Percentiles rank a stretch among this genome's conserved stretches.
Evolutionary conservation across 1,139 yeast genomes (phyloP).

Genomic region (Waltiozyma sp.): DNA sequence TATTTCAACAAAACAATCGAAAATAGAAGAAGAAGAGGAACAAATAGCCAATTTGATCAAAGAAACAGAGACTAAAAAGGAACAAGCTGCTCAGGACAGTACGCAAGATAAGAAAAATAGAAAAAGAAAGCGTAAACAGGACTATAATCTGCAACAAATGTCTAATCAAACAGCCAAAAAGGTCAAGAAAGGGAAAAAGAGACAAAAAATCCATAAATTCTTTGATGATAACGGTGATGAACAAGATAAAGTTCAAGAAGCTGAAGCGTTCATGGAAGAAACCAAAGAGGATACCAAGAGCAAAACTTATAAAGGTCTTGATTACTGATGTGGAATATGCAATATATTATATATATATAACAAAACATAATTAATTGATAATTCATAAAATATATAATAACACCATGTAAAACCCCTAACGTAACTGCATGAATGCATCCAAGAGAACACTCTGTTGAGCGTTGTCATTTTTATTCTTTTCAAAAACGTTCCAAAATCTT

Average conservation of each 20-base stretch:
- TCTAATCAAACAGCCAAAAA: background rate
- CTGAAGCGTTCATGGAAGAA: background rate
- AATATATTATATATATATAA: too few relatives aligned
- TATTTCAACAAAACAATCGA: too few relatives aligned
- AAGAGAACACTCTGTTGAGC: slow-evolving; percentile 52
- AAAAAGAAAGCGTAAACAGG: background rate
- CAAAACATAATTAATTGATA: too few relatives aligned
- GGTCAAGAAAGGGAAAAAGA: background rate
- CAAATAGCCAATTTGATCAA: background rate
- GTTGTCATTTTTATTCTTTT: slow-evolving; percentile 50
- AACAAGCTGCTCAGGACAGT: background rate
- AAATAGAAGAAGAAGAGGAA: too few relatives aligned
- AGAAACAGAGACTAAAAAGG: background rate
- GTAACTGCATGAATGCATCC: slow-evolving; percentile 70
- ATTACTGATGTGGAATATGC: background rate
- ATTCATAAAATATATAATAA: too few relatives aligned
- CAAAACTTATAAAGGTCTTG: background rate
- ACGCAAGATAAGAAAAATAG: background rate
- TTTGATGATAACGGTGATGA: background rate
- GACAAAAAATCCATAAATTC: too few relatives aligned
- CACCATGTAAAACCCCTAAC: slow-evolving; percentile 23
- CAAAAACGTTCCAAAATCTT: slow-evolving; percentile 88
- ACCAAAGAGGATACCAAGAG: background rate
- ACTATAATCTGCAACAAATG: background rate
- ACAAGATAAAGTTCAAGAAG: background rate